Base-by-base conservation (phyloP, 768 basidiomycete genomes). In the Kwoniella dejecticola region DNA sequence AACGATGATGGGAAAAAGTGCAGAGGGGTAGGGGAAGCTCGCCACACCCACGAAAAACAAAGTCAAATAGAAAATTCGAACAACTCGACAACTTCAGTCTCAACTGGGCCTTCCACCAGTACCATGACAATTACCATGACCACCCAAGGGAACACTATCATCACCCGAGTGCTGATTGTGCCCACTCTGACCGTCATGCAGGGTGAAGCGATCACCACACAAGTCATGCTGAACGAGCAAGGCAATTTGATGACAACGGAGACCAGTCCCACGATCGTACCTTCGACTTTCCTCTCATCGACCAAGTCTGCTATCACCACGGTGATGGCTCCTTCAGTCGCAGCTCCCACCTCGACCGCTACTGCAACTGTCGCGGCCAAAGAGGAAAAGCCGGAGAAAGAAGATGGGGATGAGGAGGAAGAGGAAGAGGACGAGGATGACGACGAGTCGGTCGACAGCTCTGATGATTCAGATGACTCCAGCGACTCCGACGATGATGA, bases 211-310 rank as follows among this genome's bases (percentile, higher is more conserved):
- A 42, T 54, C 23, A 54, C 41, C n/a, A 41, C 40, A 1, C 33
- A 54, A n/a, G 52, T 54, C 24, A 44, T 41, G 24, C 24, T 54
- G 6, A 41, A 54, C 26, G 52, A 54, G 29, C 52, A 54, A 54
- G 52, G 52, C 6, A 13, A 23, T 27, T 40, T 54, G 7, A 42
- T 54, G 41, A 29, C 12, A 0, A 24, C 38, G 24, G 3, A 11
- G 7, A 26, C 38, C 29, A 19, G 5, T 11, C 12, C 40, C 0
- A 27, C 29, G 7, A 54, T 17, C 13, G 2, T 15, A 6, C 2
- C 38, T 23, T 40, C n/a, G 13, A 8, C 15, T 7, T 26, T 12
- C 1, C 33, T 15, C 15, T 24, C n/a, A n/a, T n/a, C n/a, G n/a
- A n/a, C n/a, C n/a, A n/a, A n/a, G n/a, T n/a, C n/a, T n/a, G n/a